Percentiles rank a stretch among this genome's conserved stretches.
phyloP scores from a whole-genome alignment of 2,329 filamentous ascomycete genomes.

The Zopfia rhizophila region DNA sequence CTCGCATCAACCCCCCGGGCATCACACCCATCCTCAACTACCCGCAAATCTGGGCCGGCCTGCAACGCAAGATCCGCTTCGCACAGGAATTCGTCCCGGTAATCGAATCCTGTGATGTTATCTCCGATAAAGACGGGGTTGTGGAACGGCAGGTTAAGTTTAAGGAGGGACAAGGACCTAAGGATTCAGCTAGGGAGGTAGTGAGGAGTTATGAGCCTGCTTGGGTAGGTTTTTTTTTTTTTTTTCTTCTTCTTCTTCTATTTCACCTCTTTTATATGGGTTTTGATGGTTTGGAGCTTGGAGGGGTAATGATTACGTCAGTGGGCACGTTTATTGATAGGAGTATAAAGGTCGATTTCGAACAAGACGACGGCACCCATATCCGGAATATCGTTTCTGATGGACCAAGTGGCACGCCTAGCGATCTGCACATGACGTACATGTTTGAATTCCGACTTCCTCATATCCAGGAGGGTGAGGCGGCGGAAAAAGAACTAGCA shows the following conservation, averaged over 20 bases:
- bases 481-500: conserved; percentile 40
- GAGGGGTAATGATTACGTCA: neutral
- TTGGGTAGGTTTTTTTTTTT: conserved; percentile 48
- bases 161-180: conserved; percentile 44
- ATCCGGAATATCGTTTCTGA: conserved; percentile 58
- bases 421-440: conserved; percentile 58
- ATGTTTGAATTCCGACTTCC: conserved; percentile 56
- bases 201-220: conserved; percentile 51
- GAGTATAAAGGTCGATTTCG: conserved; percentile 56
- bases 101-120: conserved; percentile 54
- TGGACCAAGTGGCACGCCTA: conserved; percentile 43
- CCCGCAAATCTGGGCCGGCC: conserved; percentile 55
- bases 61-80: conserved; percentile 58
- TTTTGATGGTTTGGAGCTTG: neutral
- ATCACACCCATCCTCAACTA: conserved; percentile 50
- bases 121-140: conserved; percentile 50
- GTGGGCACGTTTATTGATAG: conserved; percentile 1
- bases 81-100: conserved; percentile 59
- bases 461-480: conserved; percentile 47
- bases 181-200: conserved; percentile 48
- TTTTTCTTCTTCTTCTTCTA: conserved; percentile 1
- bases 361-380: conserved; percentile 54
- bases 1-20: conserved; percentile 55
- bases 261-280: conserved; percentile 5
- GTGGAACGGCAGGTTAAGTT: conserved; percentile 54